phyloP scores from a whole-genome alignment of 768 basidiomycete genomes.

The Boletus rubescentipes region DNA sequence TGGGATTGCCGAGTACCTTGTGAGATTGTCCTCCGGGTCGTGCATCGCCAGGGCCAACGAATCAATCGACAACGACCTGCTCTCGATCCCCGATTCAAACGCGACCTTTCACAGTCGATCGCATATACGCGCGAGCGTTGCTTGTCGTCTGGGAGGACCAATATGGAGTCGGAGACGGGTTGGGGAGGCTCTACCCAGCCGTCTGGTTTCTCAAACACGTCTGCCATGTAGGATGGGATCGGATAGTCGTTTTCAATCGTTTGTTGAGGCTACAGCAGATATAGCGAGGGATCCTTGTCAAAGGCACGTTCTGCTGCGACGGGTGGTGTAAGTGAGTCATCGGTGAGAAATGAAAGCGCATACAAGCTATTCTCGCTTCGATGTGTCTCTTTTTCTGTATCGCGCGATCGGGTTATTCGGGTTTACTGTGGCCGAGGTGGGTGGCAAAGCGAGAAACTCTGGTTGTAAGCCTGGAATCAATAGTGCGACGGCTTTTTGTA shows the following conservation, averaged over 20 bases:
- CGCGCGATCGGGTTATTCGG: constrained; percentile 53
- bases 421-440: constrained; percentile 63
- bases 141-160: constrained; percentile 32
- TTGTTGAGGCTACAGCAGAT: constrained; percentile 74
- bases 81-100: constrained; percentile 24
- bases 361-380: constrained; percentile 42
- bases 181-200: constrained; percentile 87
- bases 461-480: constrained; percentile 87
- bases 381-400: constrained; percentile 68
- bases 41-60: too few species aligned
- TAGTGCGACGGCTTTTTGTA: constrained; percentile 77
- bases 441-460: constrained; percentile 68
- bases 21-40: too few species aligned
- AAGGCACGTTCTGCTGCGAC: constrained; percentile 56
- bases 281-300: constrained; percentile 64
- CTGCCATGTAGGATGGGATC: constrained; percentile 80
- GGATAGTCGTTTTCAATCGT: constrained; percentile 97
- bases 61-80: too few species aligned
- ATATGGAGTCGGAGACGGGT: constrained; percentile 30
- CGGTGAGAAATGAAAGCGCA: neutral
- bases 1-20: too few species aligned
- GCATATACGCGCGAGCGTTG: constrained; percentile 63
- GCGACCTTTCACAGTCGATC: constrained; percentile 96
- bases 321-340: constrained; percentile 7
- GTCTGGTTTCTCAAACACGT: constrained; percentile 57